Conservation (phyloP, 1,284 basidiomycete species). For the Ganoderma lucidum region DNA sequence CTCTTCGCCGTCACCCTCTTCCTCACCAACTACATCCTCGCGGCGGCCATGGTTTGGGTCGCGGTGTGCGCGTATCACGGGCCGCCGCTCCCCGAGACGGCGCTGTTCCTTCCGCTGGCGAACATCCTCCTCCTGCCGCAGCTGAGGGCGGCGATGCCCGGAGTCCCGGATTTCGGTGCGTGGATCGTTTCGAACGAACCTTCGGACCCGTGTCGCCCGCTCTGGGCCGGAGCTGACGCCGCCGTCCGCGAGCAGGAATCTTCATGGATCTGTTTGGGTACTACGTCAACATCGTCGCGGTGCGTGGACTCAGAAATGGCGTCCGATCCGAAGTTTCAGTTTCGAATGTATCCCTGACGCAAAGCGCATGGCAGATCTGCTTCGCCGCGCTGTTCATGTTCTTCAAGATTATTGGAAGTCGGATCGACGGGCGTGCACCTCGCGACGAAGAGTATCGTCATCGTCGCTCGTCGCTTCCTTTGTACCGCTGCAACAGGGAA, state of each 20-base stretch:
- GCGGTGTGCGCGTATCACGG: conserved; percentile 20
- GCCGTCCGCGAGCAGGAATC: conserved; percentile 6
- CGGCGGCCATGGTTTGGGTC: conserved; percentile 21
- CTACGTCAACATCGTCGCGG: conserved; percentile 21
- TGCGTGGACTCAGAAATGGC: background rate
- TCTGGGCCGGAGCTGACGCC: background rate
- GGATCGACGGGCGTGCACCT: background rate
- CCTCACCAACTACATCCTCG: conserved; percentile 22
- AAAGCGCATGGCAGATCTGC: conserved; percentile 5
- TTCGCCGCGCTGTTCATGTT: conserved; percentile 24
- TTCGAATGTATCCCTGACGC: background rate
- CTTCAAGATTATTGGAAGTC: conserved; percentile 14
- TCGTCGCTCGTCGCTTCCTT: background rate
- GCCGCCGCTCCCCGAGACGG: conserved; percentile 17
- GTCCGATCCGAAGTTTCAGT: too few relatives aligned
- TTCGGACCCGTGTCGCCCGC: too few relatives aligned
- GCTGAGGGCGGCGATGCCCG: conserved; percentile 20
- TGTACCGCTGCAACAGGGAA: background rate
- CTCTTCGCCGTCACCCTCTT: conserved; percentile 20
- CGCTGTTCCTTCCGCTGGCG: conserved; percentile 18
- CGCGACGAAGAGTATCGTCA: background rate
- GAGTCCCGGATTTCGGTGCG: conserved; percentile 19
- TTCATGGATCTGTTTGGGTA: conserved; percentile 25
- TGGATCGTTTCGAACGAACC: background rate
- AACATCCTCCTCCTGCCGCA: conserved; percentile 22